Base-by-base conservation (phyloP, 768 basidiomycete genomes). In the Leucocoprinus leucothites region DNA sequence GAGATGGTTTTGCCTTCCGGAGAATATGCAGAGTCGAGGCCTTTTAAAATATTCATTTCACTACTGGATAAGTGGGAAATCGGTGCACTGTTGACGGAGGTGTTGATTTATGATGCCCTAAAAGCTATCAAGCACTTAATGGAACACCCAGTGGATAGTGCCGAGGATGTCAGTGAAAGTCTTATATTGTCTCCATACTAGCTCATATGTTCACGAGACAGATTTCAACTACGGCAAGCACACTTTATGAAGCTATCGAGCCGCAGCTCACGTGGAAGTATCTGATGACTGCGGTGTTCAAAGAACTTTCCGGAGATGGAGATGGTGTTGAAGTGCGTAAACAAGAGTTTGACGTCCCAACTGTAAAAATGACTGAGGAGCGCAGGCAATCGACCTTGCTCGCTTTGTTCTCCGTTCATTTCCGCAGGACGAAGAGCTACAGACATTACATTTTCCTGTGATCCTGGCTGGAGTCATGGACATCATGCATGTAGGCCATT, bases 1-100 rank as follows among this genome's bases (percentile, higher is more conserved):
- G 91, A 94, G 59, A 93, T 94, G 90, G 75, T 82, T 57, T 70
- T 77, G 9, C 86, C 86, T 1, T 85, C 84, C 1, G 78, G 80
- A 48, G 84, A 86, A 55, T 93, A 92, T 60, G 75, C 87, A 0
- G 85, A 87, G 58, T 88, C 89, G 3, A 75, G 91, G 22, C 93
- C 97, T 0, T 98, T 94, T 81, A 96, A 95, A 70, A 89, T 98
- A 31, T 95, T 97, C 68, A 87, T 98, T 21, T 95, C 94, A 1
- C 69, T 98, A 16, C 74, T 98, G 60, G 97, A 99, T 69, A 97
- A 97, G 68, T 98, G 93, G 91, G 97, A 98, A 67, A 87, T 98
- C 43, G 96, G 96, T 3, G 82, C 81, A 7, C 77, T 81, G 0
- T 69, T 99, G 24, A 94, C 94, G 0, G 87, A 93, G 38, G 76